Evolutionary conservation across 208 protist species (phyloP), one percentile per base, ranked within the genome.

Genomic region (Tritrichomonas musculus): DNA sequence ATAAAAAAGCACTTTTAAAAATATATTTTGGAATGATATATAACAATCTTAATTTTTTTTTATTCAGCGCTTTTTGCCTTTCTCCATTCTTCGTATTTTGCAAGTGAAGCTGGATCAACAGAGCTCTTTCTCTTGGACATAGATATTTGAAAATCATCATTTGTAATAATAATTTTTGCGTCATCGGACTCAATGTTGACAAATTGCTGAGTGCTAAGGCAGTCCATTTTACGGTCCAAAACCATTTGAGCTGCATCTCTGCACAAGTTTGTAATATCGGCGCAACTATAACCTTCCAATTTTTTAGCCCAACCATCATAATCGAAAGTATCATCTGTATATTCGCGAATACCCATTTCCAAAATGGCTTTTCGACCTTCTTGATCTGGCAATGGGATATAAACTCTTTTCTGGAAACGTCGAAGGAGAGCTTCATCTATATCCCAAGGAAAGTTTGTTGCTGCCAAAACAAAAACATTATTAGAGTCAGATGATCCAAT

Each of bases 221-320:
- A 13, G 1, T 53, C 17, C 5, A 47, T 88, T 50, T 88, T 13
- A 11, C 47, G 53, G n/a, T 88, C 77, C 14, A 88, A 57, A 27
- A 50, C 77, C 9, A 30, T 30, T 49, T 88, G 77, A 33, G 95
- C 92, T 0, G 97, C 97, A 93, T 98, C 97, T 64, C 97, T 95
- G 95, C 97, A 97, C 8, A 98, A 75, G 72, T 97, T 96, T 57
- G 94, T 94, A 65, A 98, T 95, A 92, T 98, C 97, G 0, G 96
- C 96, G 22, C 97, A 96, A 73, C 94, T 96, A 95, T 97, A 98
- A 22, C 97, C 97, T 39, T 96, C 96, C 27, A 94, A 94, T 77
- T 94, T 80, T 22, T 84, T 36, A 8, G 96, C 96, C 44, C 97
- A 94, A 60, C 92, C 25, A 17, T 95, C 93, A 9, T 97, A 44